phyloP scores from a whole-genome alignment of 2,329 filamentous ascomycete genomes.

The Lomentospora prolificans region DNA sequence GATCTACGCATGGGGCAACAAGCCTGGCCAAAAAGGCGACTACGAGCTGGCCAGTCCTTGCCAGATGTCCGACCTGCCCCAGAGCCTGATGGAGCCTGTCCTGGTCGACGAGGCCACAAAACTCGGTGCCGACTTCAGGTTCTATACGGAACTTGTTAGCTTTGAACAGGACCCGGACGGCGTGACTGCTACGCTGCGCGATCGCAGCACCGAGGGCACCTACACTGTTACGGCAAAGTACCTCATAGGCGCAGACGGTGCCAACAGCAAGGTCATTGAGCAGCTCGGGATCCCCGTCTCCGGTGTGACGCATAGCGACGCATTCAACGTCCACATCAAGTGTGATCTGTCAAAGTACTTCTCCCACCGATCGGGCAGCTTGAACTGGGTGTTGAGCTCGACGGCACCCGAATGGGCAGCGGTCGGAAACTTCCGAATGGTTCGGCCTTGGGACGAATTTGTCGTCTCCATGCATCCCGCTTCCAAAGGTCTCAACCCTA shows the following conservation, averaged over 20 bases:
- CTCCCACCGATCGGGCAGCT: constrained; percentile 36
- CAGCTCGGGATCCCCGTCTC: constrained; percentile 23
- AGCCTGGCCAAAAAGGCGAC: constrained; percentile 26
- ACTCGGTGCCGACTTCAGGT: constrained; percentile 30
- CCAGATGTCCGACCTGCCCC: constrained; percentile 32
- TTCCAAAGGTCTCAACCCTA: background rate
- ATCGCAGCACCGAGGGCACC: constrained; percentile 10
- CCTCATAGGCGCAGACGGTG: constrained; percentile 49
- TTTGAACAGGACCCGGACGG: constrained; percentile 21
- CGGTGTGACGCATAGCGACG: constrained; percentile 16
- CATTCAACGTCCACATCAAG: constrained; percentile 25
- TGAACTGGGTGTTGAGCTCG: constrained; percentile 46
- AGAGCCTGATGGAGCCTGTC: constrained; percentile 38
- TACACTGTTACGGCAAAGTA: constrained; percentile 36
- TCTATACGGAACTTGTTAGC: constrained; percentile 27
- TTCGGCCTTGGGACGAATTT: constrained; percentile 48
- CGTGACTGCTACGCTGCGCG: constrained; percentile 18
- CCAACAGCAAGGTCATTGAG: constrained; percentile 24
- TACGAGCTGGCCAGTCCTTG: constrained; percentile 36
- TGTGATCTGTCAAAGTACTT: constrained; percentile 43
- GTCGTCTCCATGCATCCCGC: constrained; percentile 24
- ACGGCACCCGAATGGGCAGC: constrained; percentile 33
- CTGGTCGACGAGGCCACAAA: constrained; percentile 29
- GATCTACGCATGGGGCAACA: constrained; percentile 27
- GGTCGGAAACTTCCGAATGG: constrained; percentile 38